These are phyloP conservation scores for Beta vulgaris DNA, from an alignment of 148 eudicot species.

Conservation along the genomic window DNA sequence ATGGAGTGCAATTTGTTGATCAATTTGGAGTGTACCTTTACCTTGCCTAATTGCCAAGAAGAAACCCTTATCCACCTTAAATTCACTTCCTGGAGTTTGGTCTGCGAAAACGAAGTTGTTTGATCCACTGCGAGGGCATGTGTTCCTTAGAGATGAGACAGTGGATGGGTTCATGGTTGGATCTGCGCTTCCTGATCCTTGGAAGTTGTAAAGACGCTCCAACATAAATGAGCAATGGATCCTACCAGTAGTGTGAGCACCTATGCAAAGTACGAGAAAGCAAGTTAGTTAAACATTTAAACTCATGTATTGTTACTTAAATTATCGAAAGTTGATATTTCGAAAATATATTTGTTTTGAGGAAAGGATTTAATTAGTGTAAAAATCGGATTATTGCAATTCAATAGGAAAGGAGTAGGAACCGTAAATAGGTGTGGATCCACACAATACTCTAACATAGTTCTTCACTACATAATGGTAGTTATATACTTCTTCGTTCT, in stretches of 20 bases:
- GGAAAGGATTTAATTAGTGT: too few relatives aligned
- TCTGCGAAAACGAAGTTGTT: constrained; percentile 21
- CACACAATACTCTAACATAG: too few relatives aligned
- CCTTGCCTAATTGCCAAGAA: constrained; percentile 15
- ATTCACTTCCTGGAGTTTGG: constrained; percentile 26
- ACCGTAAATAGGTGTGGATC: too few relatives aligned
- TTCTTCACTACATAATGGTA: too few relatives aligned
- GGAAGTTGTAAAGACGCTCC: constrained; percentile 44
- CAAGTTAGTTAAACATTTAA: too few relatives aligned
- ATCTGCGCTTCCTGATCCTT: constrained; percentile 35
- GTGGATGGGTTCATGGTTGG: constrained; percentile 34
- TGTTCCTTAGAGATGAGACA: constrained; percentile 22
- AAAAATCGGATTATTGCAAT: too few relatives aligned
- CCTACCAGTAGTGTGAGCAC: constrained; percentile 50
- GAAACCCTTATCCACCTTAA: constrained; percentile 19
- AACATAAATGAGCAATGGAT: constrained; percentile 34
- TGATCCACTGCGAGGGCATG: constrained; percentile 35
- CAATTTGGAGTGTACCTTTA: constrained; percentile 19
- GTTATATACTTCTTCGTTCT: too few relatives aligned
- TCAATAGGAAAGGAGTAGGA: too few relatives aligned
- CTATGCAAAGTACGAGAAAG: constrained; percentile 2
- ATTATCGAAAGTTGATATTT: too few relatives aligned
- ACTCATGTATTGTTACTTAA: too few relatives aligned
- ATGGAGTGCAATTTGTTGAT: constrained; percentile 19
- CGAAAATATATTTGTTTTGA: too few relatives aligned